phyloP scores from a whole-genome alignment of 805 yeast species.

The Metschnikowia shivogae region DNA sequence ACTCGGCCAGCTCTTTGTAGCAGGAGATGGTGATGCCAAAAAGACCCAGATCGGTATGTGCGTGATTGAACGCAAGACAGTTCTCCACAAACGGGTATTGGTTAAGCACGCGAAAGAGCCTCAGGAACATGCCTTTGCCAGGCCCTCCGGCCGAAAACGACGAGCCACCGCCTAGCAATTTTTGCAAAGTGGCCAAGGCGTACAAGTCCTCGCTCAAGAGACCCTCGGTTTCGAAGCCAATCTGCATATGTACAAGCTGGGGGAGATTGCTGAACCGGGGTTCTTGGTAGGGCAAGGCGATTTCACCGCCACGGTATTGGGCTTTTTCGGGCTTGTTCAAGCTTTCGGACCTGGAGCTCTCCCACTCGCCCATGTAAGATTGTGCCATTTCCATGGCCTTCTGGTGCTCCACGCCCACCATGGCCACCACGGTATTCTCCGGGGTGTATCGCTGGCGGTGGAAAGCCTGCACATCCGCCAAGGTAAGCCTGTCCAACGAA shows the following conservation, averaged over 20 bases:
- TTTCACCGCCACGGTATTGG: conserved; percentile 51
- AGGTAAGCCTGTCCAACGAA: conserved; percentile 51
- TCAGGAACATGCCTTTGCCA: conserved; percentile 97
- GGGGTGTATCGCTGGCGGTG: conserved; percentile 70
- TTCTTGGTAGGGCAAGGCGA: conserved; percentile 33
- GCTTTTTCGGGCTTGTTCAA: conserved; percentile 48
- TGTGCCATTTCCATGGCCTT: conserved; percentile 62
- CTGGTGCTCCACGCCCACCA: conserved; percentile 77
- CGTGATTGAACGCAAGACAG: conserved; percentile 82
- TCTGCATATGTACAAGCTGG: conserved; percentile 77
- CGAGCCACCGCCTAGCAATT: conserved; percentile 93
- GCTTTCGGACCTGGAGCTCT: conserved; percentile 7
- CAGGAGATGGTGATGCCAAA: conserved; percentile 87
- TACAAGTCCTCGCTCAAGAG: conserved; percentile 82
- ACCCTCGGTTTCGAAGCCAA: conserved; percentile 85
- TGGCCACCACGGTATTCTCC: conserved; percentile 75
- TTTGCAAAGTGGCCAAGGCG: conserved; percentile 85
- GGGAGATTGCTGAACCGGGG: conserved; percentile 51
- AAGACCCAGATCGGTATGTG: conserved; percentile 85
- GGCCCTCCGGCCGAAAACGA: conserved; percentile 99
- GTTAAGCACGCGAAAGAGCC: conserved; percentile 86
- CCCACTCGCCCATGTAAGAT: conserved; percentile 62
- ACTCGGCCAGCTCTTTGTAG: conserved; percentile 79
- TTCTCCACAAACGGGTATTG: conserved; percentile 89
- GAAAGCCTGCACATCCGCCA: conserved; percentile 53